Percentiles rank a stretch among this genome's conserved stretches.
phyloP scores from a whole-genome alignment of 257 asterid genomes.

The Cordia subcordata region DNA sequence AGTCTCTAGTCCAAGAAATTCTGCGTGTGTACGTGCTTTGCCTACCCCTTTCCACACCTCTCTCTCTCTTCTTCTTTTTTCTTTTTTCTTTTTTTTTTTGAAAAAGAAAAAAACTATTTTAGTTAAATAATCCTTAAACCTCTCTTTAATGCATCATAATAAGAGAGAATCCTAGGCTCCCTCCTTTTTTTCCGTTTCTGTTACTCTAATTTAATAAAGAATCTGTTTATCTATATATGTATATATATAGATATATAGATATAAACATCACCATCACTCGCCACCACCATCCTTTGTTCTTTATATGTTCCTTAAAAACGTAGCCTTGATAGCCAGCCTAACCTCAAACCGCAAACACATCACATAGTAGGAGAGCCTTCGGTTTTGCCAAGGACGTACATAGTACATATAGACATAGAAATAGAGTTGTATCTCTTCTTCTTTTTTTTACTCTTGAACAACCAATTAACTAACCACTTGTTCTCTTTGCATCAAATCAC shows the following conservation, averaged over 20 bases:
- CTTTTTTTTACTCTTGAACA: background rate
- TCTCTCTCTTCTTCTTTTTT: background rate
- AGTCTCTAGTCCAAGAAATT: slow-evolving; percentile 46
- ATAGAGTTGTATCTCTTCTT: too few relatives aligned
- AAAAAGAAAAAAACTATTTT: too few relatives aligned
- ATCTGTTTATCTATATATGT: background rate
- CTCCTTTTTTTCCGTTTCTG: slow-evolving; percentile 26
- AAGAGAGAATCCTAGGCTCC: slow-evolving; percentile 32
- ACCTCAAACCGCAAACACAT: too few relatives aligned
- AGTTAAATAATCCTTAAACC: too few relatives aligned
- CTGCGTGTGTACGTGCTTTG: slow-evolving; percentile 54
- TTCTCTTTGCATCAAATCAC: too few relatives aligned
- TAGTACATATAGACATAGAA: too few relatives aligned
- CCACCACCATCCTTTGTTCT: background rate
- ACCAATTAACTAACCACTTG: too few relatives aligned
- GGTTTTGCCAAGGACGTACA: too few relatives aligned
- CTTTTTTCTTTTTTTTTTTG: too few relatives aligned
- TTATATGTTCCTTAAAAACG: too few relatives aligned
- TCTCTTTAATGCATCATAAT: slow-evolving; percentile 31
- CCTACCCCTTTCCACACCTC: slow-evolving; percentile 13
- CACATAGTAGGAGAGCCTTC: too few relatives aligned
- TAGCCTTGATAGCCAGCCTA: too few relatives aligned
- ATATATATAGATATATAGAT: slow-evolving; percentile 11
- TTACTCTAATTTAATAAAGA: slow-evolving; percentile 26
- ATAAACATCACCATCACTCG: slow-evolving; percentile 2